phyloP scores from a whole-genome alignment of 176 grass and related monocot genomes.

The Musa itinerans region DNA sequence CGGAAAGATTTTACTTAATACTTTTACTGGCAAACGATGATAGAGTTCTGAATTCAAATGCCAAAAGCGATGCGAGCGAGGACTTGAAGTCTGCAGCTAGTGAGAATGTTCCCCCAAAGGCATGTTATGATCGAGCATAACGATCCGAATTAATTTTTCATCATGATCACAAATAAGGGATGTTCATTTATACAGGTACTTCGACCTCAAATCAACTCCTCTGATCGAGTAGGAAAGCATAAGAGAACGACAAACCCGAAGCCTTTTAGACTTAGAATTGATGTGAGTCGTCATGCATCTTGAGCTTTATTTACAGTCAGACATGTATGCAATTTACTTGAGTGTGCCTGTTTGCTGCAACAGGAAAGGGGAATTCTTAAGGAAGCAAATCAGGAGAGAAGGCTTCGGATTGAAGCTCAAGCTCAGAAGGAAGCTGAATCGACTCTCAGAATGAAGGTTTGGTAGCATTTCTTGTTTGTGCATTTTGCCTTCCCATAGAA shows the following conservation, averaged over 20 bases:
- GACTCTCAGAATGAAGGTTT: not conserved
- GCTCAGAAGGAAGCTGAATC: slow-evolving; percentile 23
- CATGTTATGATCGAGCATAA: not conserved
- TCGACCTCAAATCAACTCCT: slow-evolving; percentile 33
- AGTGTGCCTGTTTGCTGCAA: not conserved
- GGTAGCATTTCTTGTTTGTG: slow-evolving; percentile 9
- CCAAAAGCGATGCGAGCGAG: not conserved
- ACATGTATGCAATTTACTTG: not conserved
- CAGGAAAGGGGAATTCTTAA: slow-evolving; percentile 73
- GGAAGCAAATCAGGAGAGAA: slow-evolving; percentile 66
- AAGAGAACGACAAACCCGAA: slow-evolving; percentile 75
- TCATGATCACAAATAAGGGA: not conserved
- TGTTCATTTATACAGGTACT: slow-evolving; percentile 33
- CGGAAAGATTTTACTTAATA: not conserved
- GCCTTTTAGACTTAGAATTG: slow-evolving; percentile 85
- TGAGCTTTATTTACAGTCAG: not conserved
- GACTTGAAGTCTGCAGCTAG: not conserved
- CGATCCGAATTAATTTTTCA: not conserved
- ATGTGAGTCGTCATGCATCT: slow-evolving; percentile 38
- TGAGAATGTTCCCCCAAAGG: not conserved
- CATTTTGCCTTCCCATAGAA: not conserved
- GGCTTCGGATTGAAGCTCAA: slow-evolving; percentile 20
- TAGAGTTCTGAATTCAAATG: not conserved
- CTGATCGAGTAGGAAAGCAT: slow-evolving; percentile 38
- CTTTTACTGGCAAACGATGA: not conserved